Base-by-base conservation (phyloP, 495 filamentous ascomycete genomes). In the Tuber magnatum region DNA sequence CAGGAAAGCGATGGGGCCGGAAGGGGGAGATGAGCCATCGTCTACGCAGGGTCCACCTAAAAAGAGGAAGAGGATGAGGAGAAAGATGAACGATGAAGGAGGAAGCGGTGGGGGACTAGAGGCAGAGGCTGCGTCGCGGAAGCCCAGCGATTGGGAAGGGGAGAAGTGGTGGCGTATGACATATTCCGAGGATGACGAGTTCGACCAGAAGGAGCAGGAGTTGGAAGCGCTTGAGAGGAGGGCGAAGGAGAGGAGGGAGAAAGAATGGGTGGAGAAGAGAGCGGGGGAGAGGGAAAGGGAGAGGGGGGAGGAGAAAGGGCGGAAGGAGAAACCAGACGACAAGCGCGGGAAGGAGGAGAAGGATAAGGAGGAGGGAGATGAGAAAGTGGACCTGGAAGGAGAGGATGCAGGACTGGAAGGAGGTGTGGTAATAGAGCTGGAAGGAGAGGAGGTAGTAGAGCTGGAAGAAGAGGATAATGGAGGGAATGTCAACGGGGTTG, bases 301-400 rank as follows among this genome's bases (percentile, higher is more conserved):
- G 70, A 70, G 65, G 24, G 46, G 65, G 65, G 71, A 79, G 77
- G 43, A 72, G 77, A 79, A 73, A 78, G 72, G 69, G 69, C 76
- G 70, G 77, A 72, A 65, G 32, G 42, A 20, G 22, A 75, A 40
- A 10, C 3, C 56, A 8, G 10, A 56, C 12, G 24, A 9, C 39
- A 40, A 40, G 39, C 7, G 39, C 24, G 24, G 3, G 9, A 28
- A 56, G 24, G 24, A 24, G 48, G 24, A 28, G 48, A 28, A 12
- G 51, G 51, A 5, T n/a, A n/a, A 14, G 24, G n/a, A 14, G n/a
- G 51, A 61, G 51, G 51, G 51, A 61, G n/a, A 28, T 8, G 20
- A 12, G n/a, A 12, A 61, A 32, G n/a, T 28, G n/a, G 51, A 56
- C 0, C 51, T 14, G 51, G 51, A 28, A 28, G 48, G 48, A n/a